Evolutionary conservation across 768 basidiomycete species (phyloP).

Genomic region (Mycena maculata): DNA sequence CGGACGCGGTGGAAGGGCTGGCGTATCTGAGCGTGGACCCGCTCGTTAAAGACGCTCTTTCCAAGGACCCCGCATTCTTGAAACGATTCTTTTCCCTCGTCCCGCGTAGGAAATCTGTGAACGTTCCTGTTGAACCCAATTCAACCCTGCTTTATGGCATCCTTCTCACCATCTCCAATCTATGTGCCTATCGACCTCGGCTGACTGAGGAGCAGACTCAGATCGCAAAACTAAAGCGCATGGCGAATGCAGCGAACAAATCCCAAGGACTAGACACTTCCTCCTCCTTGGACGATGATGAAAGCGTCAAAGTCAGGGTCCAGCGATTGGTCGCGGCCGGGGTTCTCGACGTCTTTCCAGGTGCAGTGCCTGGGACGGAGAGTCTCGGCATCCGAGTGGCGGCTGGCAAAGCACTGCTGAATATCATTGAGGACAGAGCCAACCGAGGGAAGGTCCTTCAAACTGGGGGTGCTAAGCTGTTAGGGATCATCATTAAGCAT

Average conservation of each 20-base stretch:
- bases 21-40: conserved; percentile 83
- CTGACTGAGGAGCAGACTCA: conserved; percentile 87
- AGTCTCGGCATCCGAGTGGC: conserved; percentile 71
- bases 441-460: conserved; percentile 83
- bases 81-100: conserved; percentile 66
- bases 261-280: conserved; percentile 43
- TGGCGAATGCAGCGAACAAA: conserved; percentile 65
- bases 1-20: conserved; percentile 84
- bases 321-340: conserved; percentile 70
- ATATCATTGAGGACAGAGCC: conserved; percentile 79
- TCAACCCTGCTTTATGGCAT: conserved; percentile 81
- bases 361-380: conserved; percentile 66
- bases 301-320: conserved; percentile 71
- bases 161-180: conserved; percentile 78
- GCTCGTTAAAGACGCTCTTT: conserved; percentile 70
- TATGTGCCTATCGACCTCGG: conserved; percentile 76
- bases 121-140: conserved; percentile 45
- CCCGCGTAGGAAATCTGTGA: conserved; percentile 57
- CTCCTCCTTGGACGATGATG: conserved; percentile 70
- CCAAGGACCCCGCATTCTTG: conserved; percentile 65
- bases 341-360: conserved; percentile 69
- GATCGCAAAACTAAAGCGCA: conserved; percentile 79
- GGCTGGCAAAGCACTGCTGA: conserved; percentile 73
- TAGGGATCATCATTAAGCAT: conserved; percentile 66
- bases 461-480: conserved; percentile 80